These are phyloP conservation scores for Neonectria hederae DNA, from an alignment of 2,329 filamentous ascomycete species.

Conservation along the genomic window DNA sequence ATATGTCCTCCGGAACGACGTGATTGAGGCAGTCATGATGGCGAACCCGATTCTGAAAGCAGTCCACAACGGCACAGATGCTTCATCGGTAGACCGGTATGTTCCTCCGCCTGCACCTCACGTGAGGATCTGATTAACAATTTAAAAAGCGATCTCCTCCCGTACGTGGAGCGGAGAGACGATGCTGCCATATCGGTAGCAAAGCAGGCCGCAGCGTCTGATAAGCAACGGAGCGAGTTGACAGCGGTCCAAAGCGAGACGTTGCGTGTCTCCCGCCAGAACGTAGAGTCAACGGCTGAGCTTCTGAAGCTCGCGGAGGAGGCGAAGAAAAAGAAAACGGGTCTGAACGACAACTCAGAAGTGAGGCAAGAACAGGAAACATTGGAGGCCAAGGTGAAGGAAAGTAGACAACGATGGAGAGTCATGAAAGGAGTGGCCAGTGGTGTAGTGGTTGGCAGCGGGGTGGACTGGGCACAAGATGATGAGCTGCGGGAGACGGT, in stretches of 20 bases:
- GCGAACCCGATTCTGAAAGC: conserved; percentile 81
- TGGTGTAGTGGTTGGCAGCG: conserved; percentile 81
- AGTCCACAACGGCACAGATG: conserved; percentile 73
- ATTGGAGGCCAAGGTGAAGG: conserved; percentile 68
- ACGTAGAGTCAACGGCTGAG: conserved; percentile 69
- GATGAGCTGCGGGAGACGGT: conserved; percentile 74
- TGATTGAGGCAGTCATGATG: conserved; percentile 73
- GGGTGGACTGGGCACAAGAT: conserved; percentile 82
- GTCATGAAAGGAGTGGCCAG: conserved; percentile 82
- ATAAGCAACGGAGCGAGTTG: conserved; percentile 61
- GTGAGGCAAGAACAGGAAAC: conserved; percentile 64
- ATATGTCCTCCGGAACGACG: conserved; percentile 75
- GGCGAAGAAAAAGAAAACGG: conserved; percentile 60
- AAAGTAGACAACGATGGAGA: conserved; percentile 73
- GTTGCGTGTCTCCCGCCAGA: conserved; percentile 65
- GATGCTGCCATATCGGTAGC: conserved; percentile 70
- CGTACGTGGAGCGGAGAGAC: conserved; percentile 74
- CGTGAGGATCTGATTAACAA: conserved; percentile 14
- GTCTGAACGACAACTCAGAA: conserved; percentile 63
- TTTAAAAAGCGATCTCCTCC: conserved; percentile 68
- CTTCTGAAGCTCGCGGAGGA: conserved; percentile 71
- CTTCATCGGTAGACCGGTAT: conserved; percentile 75
- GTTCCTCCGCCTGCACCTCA: conserved; percentile 14
- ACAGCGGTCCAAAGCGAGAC: conserved; percentile 67
- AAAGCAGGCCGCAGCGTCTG: conserved; percentile 64